Evolutionary conservation across 2,329 filamentous ascomycete species (phyloP), one percentile per base, ranked within the genome.

Genomic region (Furcasterigmium sp.): DNA sequence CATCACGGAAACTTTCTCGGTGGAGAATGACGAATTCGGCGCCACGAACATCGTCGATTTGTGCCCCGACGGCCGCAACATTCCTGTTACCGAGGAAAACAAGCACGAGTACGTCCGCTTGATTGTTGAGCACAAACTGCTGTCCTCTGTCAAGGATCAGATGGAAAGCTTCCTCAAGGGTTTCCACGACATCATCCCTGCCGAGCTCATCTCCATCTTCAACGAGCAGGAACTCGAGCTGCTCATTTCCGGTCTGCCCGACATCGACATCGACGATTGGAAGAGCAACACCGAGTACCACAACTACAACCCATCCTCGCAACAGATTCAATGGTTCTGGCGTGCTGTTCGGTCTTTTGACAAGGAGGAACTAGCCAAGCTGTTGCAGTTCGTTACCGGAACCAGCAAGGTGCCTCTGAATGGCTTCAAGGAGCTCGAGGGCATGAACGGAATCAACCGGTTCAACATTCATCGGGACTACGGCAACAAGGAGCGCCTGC

Each of bases 321-420:
- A 89, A 36, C 94, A 98, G 62, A 95, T 98, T 46, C 91, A 97
- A 63, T 98, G 93, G 93, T 98, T 98, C 80, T 98, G 93, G 93
- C 85, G 94, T 57, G 93, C 93, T 20, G 82, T 98, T 35, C 84
- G 93, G 55, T 95, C 91, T 5, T 98, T 96, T 59, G 94, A 97
- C 72, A 97, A 97, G 70, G 94, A 98, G 70, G 94, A 98, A 69
- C 87, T 89, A 47, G 93, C 93, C 55, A 98, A 98, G 68, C 73
- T 98, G 49, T 77, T 98, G 36, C 93, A 98, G 60, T 98, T 98
- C 63, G 93, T 98, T 53, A 98, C 94, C 2, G 93, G 93, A 62
- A 98, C 94, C 15, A 94, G 87, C 64, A 98, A 98, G 69, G 94
- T 98, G 37, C 93, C 93, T 30, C 81, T 98, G 39, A 98, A 98